phyloP scores from a whole-genome alignment of 257 asterid species.

The Rhazya stricta region DNA sequence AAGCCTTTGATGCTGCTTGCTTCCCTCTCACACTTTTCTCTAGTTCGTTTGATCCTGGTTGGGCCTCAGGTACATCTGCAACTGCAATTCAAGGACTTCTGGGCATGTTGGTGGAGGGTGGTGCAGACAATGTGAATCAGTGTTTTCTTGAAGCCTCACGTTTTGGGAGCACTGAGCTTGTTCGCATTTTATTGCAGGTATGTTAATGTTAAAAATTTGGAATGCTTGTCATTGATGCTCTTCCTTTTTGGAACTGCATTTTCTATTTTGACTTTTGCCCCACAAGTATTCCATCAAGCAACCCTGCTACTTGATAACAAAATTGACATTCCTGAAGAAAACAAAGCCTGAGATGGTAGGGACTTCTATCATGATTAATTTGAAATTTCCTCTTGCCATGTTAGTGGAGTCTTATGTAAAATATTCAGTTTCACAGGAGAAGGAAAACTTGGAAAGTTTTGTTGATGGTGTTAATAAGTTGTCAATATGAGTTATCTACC shows the following conservation, averaged over 20 bases:
- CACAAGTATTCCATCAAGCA: neutral
- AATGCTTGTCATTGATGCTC: neutral
- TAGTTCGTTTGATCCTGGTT: slow-evolving; percentile 92
- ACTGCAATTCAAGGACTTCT: slow-evolving; percentile 86
- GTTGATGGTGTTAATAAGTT: neutral
- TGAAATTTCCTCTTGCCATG: neutral
- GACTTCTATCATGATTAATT: neutral
- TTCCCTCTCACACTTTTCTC: slow-evolving; percentile 98
- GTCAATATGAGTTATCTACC: neutral
- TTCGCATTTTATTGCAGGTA: slow-evolving; percentile 96
- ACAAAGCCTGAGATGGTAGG: neutral
- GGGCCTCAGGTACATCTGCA: slow-evolving; percentile 98
- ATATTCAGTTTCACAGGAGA: too few species aligned
- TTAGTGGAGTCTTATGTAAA: neutral
- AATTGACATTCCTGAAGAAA: neutral
- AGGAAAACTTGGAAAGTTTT: neutral
- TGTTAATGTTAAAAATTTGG: slow-evolving; percentile 4
- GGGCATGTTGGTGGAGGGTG: slow-evolving; percentile 95
- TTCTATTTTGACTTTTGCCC: neutral
- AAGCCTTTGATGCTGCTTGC: slow-evolving; percentile 99
- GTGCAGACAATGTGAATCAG: slow-evolving; percentile 97
- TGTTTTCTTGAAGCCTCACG: slow-evolving; percentile 99
- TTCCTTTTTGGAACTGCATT: neutral
- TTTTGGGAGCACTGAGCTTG: slow-evolving; percentile 99
- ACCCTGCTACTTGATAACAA: neutral